Evolutionary conservation across 1,284 basidiomycete species (phyloP), one percentile per base, ranked within the genome.

Genomic region (Pyrrhoderma lamaoense): DNA sequence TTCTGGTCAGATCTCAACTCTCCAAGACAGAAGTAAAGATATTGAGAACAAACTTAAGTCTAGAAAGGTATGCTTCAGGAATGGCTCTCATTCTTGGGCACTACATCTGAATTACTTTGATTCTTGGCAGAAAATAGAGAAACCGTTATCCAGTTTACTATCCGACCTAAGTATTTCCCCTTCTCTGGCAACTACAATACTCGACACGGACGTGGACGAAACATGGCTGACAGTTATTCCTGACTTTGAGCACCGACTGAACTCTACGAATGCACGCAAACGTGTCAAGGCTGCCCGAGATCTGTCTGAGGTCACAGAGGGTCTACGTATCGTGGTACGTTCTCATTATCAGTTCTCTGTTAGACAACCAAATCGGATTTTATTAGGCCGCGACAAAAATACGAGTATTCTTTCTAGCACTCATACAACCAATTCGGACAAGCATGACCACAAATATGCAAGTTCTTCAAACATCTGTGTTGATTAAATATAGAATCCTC

Each of bases 391-490:
- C 92, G 2, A 85, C 84, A 8, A 95, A 95, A 65, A 74, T 99
- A 25, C 82, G 93, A n/a, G 72, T 75, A 0, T 94, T 93, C 70
- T 91, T 99, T 60, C 73, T 93, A 11, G 75, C 81, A 1, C 70
- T 96, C 3, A 77, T 98, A 57, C 80, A 85, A 44, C 87, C 93
- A 8, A 87, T 97, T 51, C 81, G 85, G 47, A 71, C 71, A 19
- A 93, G 82, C 55, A 85, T 98, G 58, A 86, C 90, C 9, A 92
- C 93, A 7, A 97, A 99, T 63, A 80, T 98, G 69, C 90, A 93
- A 60, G 84, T 97, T 42, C 73, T 98, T 2, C 96, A 99, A 64
- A 89, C 89, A 0, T 87, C 89, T 0, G 75, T 94, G 1, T 74
- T 98, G 48, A 70, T 95, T 54, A 93, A 93, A 63, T 92, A 92